phyloP scores from a whole-genome alignment of 129 eudicot species.

The Silybum marianum region DNA sequence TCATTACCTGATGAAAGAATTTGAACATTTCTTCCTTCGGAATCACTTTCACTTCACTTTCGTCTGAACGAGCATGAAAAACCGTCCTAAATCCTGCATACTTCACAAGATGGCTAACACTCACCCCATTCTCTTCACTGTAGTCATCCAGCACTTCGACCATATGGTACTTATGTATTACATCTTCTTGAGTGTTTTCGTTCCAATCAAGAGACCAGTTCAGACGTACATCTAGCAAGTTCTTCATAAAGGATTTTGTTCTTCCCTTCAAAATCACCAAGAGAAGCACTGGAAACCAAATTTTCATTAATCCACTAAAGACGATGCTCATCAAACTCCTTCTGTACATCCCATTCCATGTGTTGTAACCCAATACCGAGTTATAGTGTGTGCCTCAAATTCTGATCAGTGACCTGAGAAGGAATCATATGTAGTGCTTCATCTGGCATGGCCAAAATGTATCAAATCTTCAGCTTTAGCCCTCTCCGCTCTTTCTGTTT shows the following conservation, averaged over 20 bases:
- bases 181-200: slow-evolving; percentile 66
- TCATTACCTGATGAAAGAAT: slow-evolving; percentile 84
- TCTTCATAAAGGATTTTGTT: slow-evolving; percentile 58
- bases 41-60: slow-evolving; percentile 47
- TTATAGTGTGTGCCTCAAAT: slow-evolving; percentile 90
- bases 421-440: slow-evolving; percentile 86
- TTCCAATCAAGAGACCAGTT: slow-evolving; percentile 87
- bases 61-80: slow-evolving; percentile 47
- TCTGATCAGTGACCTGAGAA: slow-evolving; percentile 95
- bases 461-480: slow-evolving; percentile 92
- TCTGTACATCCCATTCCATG: slow-evolving; percentile 30
- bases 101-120: slow-evolving; percentile 69
- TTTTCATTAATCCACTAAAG: slow-evolving; percentile 46
- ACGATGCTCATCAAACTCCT: slow-evolving; percentile 34
- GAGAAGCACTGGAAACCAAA: slow-evolving; percentile 39
- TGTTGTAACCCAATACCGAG: slow-evolving; percentile 97
- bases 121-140: slow-evolving; percentile 61
- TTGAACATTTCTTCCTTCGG: slow-evolving; percentile 84
- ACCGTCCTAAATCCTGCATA: slow-evolving; percentile 73
- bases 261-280: slow-evolving; percentile 44
- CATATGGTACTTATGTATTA: slow-evolving; percentile 83
- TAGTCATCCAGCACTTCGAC: slow-evolving; percentile 80
- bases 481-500: slow-evolving; percentile 89
- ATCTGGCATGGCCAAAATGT: slow-evolving; percentile 77
- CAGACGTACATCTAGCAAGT: slow-evolving; percentile 48